Conservation (phyloP, 805 yeast genomes). For the Candida stauntonica region DNA sequence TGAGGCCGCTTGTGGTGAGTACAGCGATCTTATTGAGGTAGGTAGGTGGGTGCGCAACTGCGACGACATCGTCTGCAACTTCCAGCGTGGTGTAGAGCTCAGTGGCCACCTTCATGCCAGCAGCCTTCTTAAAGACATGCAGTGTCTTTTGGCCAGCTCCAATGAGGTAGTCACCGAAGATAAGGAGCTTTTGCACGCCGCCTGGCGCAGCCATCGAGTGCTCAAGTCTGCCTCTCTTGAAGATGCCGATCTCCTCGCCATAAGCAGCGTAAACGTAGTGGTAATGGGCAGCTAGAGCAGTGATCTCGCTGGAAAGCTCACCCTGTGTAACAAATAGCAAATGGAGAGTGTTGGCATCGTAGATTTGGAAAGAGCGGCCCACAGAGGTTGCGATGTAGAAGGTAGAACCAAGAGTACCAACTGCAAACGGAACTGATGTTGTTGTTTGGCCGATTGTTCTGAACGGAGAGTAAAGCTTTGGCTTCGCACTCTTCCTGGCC, state of each 20-base stretch:
- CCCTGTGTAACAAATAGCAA: conserved; percentile 79
- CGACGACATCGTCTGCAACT: conserved; percentile 66
- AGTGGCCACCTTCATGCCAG: conserved; percentile 43
- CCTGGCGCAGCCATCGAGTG: conserved; percentile 34
- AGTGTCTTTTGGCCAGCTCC: conserved; percentile 47
- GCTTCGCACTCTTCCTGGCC: conserved; percentile 22
- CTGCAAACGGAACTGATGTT: conserved; percentile 77
- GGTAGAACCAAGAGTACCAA: conserved; percentile 84
- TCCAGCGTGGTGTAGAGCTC: conserved; percentile 63
- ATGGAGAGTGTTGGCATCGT: conserved; percentile 84
- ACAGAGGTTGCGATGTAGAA: conserved; percentile 87
- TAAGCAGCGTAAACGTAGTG: conserved; percentile 80
- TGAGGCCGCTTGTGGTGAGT: conserved; percentile 62
- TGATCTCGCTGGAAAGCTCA: conserved; percentile 68
- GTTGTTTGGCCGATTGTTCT: conserved; percentile 90
- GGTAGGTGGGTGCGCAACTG: conserved; percentile 79
- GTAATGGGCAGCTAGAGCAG: conserved; percentile 71
- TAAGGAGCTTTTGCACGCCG: conserved; percentile 44
- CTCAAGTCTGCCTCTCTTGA: conserved; percentile 70
- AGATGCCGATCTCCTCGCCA: conserved; percentile 69
- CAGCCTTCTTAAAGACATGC: conserved; percentile 50
- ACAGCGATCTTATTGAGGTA: conserved; percentile 85
- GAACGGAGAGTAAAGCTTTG: conserved; percentile 79
- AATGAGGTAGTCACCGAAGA: conserved; percentile 77
- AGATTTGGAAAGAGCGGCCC: conserved; percentile 86